These are phyloP conservation scores for Sporisorium iseilematis-ciliati DNA, from an alignment of 1,284 basidiomycete species.

Conservation along the genomic window DNA sequence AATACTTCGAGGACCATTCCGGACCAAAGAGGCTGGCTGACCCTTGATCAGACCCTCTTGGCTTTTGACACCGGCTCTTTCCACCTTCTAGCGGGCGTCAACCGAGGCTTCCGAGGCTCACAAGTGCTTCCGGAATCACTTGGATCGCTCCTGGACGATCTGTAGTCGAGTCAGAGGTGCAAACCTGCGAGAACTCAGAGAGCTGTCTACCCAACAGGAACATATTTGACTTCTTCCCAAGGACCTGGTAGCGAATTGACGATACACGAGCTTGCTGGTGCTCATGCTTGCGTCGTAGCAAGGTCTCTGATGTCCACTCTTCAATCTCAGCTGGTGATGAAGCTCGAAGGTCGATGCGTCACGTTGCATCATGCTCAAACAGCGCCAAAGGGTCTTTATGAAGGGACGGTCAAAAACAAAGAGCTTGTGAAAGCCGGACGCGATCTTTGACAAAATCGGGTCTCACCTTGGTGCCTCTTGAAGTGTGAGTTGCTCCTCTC, in stretches of 20 bases:
- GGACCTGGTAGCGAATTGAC: not conserved
- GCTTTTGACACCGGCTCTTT: constrained; percentile 16
- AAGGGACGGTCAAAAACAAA: not conserved
- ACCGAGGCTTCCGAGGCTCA: constrained; percentile 11
- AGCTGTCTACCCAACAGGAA: not conserved
- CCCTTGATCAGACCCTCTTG: not conserved
- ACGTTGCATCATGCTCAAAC: constrained; percentile 3
- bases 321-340: not conserved
- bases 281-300: too few relatives aligned
- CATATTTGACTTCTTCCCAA: not conserved
- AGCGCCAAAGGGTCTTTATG: not conserved
- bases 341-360: constrained; percentile 2
- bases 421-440: constrained; percentile 10
- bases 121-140: not conserved
- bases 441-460: constrained; percentile 5
- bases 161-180: constrained; percentile 4
- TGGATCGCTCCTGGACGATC: not conserved
- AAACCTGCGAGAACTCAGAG: not conserved
- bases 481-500: too few relatives aligned
- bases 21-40: constrained; percentile 1
- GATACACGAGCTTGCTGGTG: too few relatives aligned
- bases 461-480: not conserved
- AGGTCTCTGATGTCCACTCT: not conserved
- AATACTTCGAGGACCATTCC: constrained; percentile 8
- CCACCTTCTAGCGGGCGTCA: not conserved